Percentiles rank a stretch among this genome's conserved stretches.
Conservation (phyloP, 805 yeast species). For the Saccharomycopsis malanga region DNA sequence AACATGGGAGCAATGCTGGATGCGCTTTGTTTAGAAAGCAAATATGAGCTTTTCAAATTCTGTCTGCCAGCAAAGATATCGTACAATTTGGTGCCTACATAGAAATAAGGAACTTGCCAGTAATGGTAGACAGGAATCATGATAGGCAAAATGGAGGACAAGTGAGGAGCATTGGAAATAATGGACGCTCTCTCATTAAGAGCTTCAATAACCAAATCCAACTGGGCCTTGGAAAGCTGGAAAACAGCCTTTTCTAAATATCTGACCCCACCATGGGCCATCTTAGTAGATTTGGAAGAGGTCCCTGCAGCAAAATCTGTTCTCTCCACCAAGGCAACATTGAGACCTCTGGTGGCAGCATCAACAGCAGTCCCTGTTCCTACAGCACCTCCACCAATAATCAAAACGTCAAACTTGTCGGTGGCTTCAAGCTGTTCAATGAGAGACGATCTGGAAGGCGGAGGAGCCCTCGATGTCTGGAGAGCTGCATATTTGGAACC, state of each 20-base stretch:
- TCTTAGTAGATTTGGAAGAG: conserved; percentile 87
- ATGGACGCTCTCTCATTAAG: conserved; percentile 80
- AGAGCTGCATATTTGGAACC: conserved; percentile 24
- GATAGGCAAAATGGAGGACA: conserved; percentile 79
- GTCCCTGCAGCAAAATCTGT: conserved; percentile 91
- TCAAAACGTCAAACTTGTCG: conserved; percentile 65
- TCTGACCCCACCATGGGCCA: conserved; percentile 97
- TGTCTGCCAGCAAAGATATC: conserved; percentile 89
- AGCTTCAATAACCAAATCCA: conserved; percentile 84
- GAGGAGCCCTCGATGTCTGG: conserved; percentile 37
- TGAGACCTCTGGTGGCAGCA: conserved; percentile 84
- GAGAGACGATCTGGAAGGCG: conserved; percentile 52
- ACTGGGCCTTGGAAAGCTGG: conserved; percentile 84
- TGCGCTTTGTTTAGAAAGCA: conserved; percentile 61
- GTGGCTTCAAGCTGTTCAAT: conserved; percentile 41
- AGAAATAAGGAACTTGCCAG: conserved; percentile 95
- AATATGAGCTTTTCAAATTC: conserved; percentile 71
- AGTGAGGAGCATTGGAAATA: conserved; percentile 87
- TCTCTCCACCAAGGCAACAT: conserved; percentile 80
- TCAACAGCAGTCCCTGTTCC: conserved; percentile 93
- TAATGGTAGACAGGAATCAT: conserved; percentile 93
- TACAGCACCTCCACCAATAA: conserved; percentile 95
- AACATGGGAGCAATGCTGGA: conserved; percentile 79
- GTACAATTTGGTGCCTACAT: conserved; percentile 84
- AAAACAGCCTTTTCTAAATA: conserved; percentile 92